Evolutionary conservation across 2,329 filamentous ascomycete genomes (phyloP), one percentile per base, ranked within the genome.

Genomic region (Tympanopsis confertula): DNA sequence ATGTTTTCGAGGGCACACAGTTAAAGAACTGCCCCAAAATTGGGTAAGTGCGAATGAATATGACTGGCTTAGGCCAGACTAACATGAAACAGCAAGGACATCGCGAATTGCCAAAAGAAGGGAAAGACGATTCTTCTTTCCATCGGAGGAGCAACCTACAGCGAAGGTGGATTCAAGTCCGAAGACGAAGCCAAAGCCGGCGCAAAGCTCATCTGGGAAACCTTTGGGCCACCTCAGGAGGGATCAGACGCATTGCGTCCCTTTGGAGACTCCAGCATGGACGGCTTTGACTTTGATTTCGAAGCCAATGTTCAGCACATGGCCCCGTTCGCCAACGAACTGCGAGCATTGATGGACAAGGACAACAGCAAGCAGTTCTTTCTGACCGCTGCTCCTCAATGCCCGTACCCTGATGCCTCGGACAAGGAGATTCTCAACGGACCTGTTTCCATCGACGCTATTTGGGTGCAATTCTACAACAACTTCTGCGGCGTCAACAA

Each of bases 271-370:
- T 72, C 76, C 7, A 63, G 73, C 3, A 59, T 87, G 30, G 80
- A 87, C 52, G 83, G 83, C 4, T 86, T 87, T 53, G 82, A 87
- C 56, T 75, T 86, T 44, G 82, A 87, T 53, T 78, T 86, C 43
- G 82, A 86, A 58, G 63, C 71, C 4, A 55, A 57, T 3, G 68
- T 71, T 13, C 55, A 56, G 35, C 78, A 83, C 57, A 74, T 81
- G 58, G 65, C 62, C 0, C 58, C 71, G 1, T 82, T 86, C 46
- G 78, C 69, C 2, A 60, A 65, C 26, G 61, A 68, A 38, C 66
- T 85, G 7, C 71, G 77, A 20, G 47, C 53, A 13, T 55, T 66
- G 22, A 78, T 78, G 65, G 62, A 74, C 45, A 58, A 58, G 15
- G 65, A 67, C 18, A 56, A 49, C 0, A 61, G 61, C 44, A 75